phyloP scores from a whole-genome alignment of 768 basidiomycete species.

The Amanita rubescens region DNA sequence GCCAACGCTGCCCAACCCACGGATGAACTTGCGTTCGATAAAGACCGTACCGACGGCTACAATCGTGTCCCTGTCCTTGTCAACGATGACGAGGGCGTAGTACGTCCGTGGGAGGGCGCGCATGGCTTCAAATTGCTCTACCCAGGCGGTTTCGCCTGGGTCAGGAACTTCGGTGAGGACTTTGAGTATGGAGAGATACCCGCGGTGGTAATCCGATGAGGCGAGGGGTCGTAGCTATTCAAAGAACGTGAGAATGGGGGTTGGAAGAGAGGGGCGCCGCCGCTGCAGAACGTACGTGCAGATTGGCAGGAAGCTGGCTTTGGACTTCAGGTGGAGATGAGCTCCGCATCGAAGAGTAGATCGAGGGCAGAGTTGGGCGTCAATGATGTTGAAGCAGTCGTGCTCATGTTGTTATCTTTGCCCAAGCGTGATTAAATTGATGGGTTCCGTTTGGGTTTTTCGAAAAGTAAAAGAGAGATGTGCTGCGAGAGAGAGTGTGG shows the following conservation, averaged over 20 bases:
- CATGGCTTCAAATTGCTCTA: slow-evolving; percentile 56
- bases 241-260: not conserved
- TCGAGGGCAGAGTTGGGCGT: slow-evolving; percentile 63
- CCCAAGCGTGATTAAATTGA: not conserved
- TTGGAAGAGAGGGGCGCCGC: no score
- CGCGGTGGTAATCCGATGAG: slow-evolving; percentile 72
- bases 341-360: slow-evolving; percentile 65
- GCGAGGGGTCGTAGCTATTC: slow-evolving; percentile 84
- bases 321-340: slow-evolving; percentile 65
- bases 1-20: slow-evolving; percentile 78
- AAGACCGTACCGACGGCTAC: slow-evolving; percentile 81
- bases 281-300: slow-evolving; percentile 62
- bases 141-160: slow-evolving; percentile 60
- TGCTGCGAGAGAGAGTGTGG: not conserved
- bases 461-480: not conserved
- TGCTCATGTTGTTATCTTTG: not conserved
- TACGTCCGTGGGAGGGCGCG: slow-evolving; percentile 56
- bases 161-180: slow-evolving; percentile 71
- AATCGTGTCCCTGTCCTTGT: slow-evolving; percentile 66
- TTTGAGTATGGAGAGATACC: slow-evolving; percentile 77
- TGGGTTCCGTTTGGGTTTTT: not conserved
- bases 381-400: slow-evolving; percentile 25
- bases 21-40: slow-evolving; percentile 91
- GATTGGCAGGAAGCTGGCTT: slow-evolving; percentile 49
- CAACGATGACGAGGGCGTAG: slow-evolving; percentile 79